Percentiles rank a stretch among this genome's conserved stretches.
Conservation (phyloP, 306 rosid species). For the Vigna mungo region DNA sequence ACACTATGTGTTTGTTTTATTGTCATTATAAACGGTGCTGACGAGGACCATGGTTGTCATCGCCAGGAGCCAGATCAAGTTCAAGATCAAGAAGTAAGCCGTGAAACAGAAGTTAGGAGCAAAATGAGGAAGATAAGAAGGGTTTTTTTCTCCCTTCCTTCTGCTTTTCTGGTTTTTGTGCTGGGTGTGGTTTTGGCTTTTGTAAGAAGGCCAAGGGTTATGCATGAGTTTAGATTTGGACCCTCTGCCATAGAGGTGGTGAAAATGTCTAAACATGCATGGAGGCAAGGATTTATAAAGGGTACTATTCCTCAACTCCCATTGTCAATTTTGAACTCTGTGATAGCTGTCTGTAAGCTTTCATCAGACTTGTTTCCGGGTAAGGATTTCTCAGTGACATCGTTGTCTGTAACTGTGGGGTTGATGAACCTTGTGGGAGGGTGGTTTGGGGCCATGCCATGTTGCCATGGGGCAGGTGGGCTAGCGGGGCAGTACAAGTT, state of each 20-base stretch:
- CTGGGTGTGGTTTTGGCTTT: slow-evolving; percentile 70
- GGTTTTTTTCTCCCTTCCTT: slow-evolving; percentile 62
- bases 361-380: slow-evolving; percentile 74
- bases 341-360: slow-evolving; percentile 71
- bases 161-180: slow-evolving; percentile 66
- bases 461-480: slow-evolving; percentile 89
- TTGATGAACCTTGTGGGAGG: slow-evolving; percentile 76
- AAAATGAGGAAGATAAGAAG: slow-evolving; percentile 32
- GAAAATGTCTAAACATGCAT: slow-evolving; percentile 61
- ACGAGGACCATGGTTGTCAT: slow-evolving; percentile 15
- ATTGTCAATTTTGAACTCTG: slow-evolving; percentile 71
- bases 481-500: slow-evolving; percentile 85
- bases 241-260: slow-evolving; percentile 64
- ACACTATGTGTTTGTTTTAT: slow-evolving; percentile 63
- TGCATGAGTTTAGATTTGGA: slow-evolving; percentile 63
- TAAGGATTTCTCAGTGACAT: slow-evolving; percentile 65
- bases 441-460: slow-evolving; percentile 88
- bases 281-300: slow-evolving; percentile 78
- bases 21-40: slow-evolving; percentile 69
- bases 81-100: neutral
- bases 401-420: slow-evolving; percentile 81
- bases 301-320: slow-evolving; percentile 87
- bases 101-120: neutral
- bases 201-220: slow-evolving; percentile 60
- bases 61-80: neutral